Base-by-base conservation (phyloP, 73 alveolate species). In the Paramecium caudatum region DNA sequence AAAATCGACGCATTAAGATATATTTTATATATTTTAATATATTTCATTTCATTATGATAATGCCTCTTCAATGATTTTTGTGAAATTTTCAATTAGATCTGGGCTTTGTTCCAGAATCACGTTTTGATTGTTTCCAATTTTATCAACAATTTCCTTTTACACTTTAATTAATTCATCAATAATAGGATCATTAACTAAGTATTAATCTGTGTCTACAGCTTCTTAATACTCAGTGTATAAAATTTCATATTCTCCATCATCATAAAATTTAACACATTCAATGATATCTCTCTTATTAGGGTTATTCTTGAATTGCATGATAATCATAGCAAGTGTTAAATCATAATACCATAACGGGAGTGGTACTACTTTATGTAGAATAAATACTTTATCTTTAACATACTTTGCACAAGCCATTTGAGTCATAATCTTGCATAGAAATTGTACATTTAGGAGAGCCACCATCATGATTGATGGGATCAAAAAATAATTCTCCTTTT, bases 181-280 rank as follows among this genome's bases (percentile, higher is more conserved):
- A 17, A 74, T 45, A 1, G 88, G 88, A 43, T 74, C 88, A 43
- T 74, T 21, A 5, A 41, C 55, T 5, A 74, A 19, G 30, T 74
- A 74, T 74, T n/a, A n/a, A 19, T 74, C 88, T 8, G 88, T 43
- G 37, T 37, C 65, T 74, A 19, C 1, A 19, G 88, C 88, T 23
- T 74, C 88, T 15, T 4, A 5, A 74, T 37, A 74, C 8, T 74
- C 88, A 12, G 69, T 74, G 6, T 74, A 74, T 6, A 74, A 43
- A 19, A 74, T 74, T 74, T 74, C 88, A 45, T 74, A 74, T 74
- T 74, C 88, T 17, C 88, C 88, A 74, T 74, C 88, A 74, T 74
- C 47, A 19, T 74, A 74, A 74, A 13, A 74, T 17, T 74, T 74
- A 12, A 74, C 88, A 15, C 88, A 74, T 74, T 74, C 69, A 9